A percentile compares a stretch with the other conserved stretches of the same genome.
Conservation (phyloP, 768 basidiomycete genomes). For the Mycena leptocephala region DNA sequence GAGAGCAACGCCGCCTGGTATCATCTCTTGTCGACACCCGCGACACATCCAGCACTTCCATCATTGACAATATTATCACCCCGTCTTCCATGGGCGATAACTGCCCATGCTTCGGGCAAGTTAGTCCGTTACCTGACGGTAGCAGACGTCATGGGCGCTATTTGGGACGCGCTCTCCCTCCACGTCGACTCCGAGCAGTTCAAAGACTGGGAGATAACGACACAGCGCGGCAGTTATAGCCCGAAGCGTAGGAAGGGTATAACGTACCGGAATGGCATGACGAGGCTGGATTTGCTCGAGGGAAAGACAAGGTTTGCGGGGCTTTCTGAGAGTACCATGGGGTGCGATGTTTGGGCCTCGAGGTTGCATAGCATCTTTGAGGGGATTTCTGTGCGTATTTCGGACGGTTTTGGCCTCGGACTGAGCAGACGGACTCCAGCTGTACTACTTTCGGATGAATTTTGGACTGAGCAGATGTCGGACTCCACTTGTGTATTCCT, state of each 20-base stretch:
- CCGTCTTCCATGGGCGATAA: constrained; percentile 34
- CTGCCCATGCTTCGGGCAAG: constrained; percentile 31
- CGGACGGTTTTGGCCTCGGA: background rate
- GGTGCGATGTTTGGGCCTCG: constrained; percentile 29
- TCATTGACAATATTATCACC: constrained; percentile 28
- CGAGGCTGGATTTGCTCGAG: constrained; percentile 25
- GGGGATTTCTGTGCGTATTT: background rate
- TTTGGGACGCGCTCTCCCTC: constrained; percentile 12
- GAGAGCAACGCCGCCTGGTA: constrained; percentile 10
- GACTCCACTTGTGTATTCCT: background rate
- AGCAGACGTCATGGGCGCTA: constrained; percentile 27
- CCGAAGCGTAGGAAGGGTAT: background rate
- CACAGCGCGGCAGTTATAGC: background rate
- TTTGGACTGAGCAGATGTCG: constrained; percentile 15
- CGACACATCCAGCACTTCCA: constrained; percentile 33
- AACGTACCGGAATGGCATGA: constrained; percentile 20
- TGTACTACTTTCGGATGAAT: no score
- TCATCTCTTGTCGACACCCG: constrained; percentile 3
- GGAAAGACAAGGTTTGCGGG: constrained; percentile 31
- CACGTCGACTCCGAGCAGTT: constrained; percentile 16
- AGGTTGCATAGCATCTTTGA: background rate
- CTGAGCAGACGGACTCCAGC: no score
- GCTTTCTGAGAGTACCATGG: constrained; percentile 14
- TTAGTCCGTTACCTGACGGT: constrained; percentile 25
- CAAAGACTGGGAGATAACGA: background rate